These are phyloP conservation scores for Capsella bursapastoris DNA, from an alignment of 345 rosid species.

Conservation along the genomic window DNA sequence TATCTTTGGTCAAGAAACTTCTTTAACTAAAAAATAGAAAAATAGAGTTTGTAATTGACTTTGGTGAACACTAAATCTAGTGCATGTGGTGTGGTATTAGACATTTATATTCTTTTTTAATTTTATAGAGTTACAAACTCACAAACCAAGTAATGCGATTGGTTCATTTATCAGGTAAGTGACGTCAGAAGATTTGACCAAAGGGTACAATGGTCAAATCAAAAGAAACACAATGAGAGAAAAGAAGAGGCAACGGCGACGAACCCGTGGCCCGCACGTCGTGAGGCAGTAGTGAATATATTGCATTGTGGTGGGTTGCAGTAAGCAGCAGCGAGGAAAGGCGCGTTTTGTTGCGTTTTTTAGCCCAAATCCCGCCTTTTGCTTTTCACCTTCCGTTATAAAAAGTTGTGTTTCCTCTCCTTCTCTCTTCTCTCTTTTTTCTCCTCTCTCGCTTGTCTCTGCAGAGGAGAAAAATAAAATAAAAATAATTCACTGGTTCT, in stretches of 20 bases:
- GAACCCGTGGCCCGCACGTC: constrained; percentile 40
- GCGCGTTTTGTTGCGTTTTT: constrained; percentile 41
- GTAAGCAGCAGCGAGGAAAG: constrained; percentile 1
- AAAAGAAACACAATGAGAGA: neutral
- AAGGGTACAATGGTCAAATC: neutral
- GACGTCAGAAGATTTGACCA: neutral
- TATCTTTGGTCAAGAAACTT: neutral
- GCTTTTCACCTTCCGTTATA: constrained; percentile 42
- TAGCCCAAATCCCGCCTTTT: constrained; percentile 47
- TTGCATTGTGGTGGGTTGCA: neutral
- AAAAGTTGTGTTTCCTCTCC: neutral
- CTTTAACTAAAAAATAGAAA: neutral
- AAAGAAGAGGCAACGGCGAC: constrained; percentile 22
- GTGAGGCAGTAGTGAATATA: neutral
- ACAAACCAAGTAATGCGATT: constrained; percentile 7
- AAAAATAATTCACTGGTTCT: constrained; percentile 5
- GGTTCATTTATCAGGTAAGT: neutral
- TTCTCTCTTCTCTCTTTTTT: neutral
- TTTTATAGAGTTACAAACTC: neutral
- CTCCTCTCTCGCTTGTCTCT: constrained; percentile 20
- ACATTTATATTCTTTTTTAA: neutral
- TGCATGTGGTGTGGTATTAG: constrained; percentile 9
- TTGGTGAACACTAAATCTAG: neutral
- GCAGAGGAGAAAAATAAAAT: constrained; percentile 10
- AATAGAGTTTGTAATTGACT: neutral